Evolutionary conservation across 352 stramenopile genomes (phyloP).

Genomic region (Aphanomyces euteiches): DNA sequence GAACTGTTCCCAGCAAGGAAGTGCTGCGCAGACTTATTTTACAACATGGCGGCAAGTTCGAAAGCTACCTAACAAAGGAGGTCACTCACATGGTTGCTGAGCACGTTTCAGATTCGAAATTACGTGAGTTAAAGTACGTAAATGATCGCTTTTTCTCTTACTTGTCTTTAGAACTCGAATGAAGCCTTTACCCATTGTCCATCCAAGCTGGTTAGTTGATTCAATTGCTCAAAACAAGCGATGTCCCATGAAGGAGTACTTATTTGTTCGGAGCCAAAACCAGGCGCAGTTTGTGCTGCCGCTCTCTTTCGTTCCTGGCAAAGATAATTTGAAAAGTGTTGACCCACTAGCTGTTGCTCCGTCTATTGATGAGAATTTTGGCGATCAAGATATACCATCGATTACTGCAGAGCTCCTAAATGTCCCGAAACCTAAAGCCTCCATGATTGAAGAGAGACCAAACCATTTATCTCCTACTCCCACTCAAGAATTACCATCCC

Average conservation of each 20-base stretch:
- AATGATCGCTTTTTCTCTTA: too few relatives aligned
- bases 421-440: too few relatives aligned
- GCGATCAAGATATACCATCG: too few relatives aligned
- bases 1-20: slow-evolving; percentile 78
- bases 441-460: not conserved
- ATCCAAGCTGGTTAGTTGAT: slow-evolving; percentile 91
- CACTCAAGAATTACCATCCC: too few relatives aligned
- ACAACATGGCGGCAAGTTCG: slow-evolving; percentile 75
- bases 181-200: slow-evolving; percentile 67
- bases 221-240: slow-evolving; percentile 46
- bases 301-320: too few relatives aligned
- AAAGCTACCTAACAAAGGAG: slow-evolving; percentile 79
- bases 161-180: slow-evolving; percentile 43
- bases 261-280: too few relatives aligned
- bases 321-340: too few relatives aligned
- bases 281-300: too few relatives aligned
- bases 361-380: too few relatives aligned
- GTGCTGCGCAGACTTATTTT: slow-evolving; percentile 79
- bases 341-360: too few relatives aligned
- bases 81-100: slow-evolving; percentile 88
- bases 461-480: not conserved
- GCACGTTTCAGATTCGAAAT: slow-evolving; percentile 75
- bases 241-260: not conserved
- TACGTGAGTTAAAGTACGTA: slow-evolving; percentile 74
- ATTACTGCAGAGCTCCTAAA: too few relatives aligned